Evolutionary conservation across 2,329 filamentous ascomycete genomes (phyloP), one percentile per base, ranked within the genome.

Genomic region (Fusarium dlaminii): DNA sequence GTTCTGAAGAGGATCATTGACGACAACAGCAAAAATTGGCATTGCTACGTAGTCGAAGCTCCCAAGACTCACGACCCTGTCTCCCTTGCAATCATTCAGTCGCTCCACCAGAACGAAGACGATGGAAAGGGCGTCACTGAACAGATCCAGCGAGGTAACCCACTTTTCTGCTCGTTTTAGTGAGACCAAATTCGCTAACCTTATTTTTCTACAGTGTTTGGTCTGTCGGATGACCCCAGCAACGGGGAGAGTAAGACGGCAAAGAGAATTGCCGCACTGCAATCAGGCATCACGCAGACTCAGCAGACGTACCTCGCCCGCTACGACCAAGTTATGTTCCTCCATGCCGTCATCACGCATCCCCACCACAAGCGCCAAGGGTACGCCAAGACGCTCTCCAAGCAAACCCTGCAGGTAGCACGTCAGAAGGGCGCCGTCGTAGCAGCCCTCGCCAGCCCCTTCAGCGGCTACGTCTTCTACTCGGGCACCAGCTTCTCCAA

Each of bases 281-380:
- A 74, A 30, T 59, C 54, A 32, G 72, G 69, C 56, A 74, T 74
- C 18, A 60, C 60, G 36, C 49, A 74, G 32, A 72, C 68, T 13
- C 72, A 74, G 64, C 72, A 74, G 42, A 74, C 68, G 6, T 75
- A 75, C 49, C 72, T 74, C 27, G 58, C 46, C 37, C 68, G 60
- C 30, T 43, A 74, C 39, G 59, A 55, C 24, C 58, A 75, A 29
- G n/a, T 74, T 37, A 66, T 74, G 52, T 74, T 74, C 45, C 63
- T 74, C 42, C 72, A 74, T 73, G 72, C 72, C 72, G 72, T 74
- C 72, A 75, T 74, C 64, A 74, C 72, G 42, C 72, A 74, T 57
- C 72, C 72, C 20, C 72, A 74, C 60, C 68, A 66, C 63, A 74
- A 69, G 45, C 72, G 65, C 40, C 72, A 74, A 51, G 72, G 72